phyloP scores from a whole-genome alignment of 176 grass and related monocot genomes.

The Ensete glaucum region DNA sequence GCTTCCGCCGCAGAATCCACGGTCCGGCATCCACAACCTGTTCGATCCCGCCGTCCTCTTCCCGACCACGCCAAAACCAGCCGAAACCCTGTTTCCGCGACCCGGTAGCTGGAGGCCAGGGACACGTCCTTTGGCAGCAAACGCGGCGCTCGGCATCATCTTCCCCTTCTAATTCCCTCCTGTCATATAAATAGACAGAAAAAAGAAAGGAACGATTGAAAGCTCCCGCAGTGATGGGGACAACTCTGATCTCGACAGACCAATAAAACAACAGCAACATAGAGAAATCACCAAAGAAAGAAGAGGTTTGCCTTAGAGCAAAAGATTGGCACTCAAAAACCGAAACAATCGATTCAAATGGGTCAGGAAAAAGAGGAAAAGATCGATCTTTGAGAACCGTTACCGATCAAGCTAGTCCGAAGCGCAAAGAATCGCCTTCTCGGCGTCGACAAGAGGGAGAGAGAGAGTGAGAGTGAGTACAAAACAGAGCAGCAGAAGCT shows the following conservation, averaged over 20 bases:
- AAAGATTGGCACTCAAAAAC: neutral
- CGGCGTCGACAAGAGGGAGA: neutral
- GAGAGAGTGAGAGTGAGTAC: neutral
- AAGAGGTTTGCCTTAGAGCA: neutral
- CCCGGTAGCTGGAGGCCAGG: neutral
- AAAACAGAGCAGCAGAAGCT: neutral
- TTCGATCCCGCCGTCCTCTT: conserved; percentile 8
- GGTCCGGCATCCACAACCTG: conserved; percentile 32
- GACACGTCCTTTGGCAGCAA: neutral
- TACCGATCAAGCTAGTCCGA: neutral
- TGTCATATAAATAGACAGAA: neutral
- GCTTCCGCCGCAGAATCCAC: conserved; percentile 28
- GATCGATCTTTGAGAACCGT: neutral
- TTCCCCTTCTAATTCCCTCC: neutral
- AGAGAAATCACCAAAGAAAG: neutral
- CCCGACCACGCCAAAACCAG: conserved; percentile 14
- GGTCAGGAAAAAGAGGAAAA: neutral
- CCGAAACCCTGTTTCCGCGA: conserved; percentile 10
- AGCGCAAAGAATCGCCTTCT: neutral
- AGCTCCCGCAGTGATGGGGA: neutral
- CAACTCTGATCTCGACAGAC: neutral
- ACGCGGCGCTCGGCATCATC: neutral
- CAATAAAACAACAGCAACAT: neutral
- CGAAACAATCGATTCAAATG: neutral
- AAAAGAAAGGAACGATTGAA: neutral